Evolutionary conservation across 371 early-diverging fungal genomes (phyloP).

Genomic region (Umbelopsis sp.): DNA sequence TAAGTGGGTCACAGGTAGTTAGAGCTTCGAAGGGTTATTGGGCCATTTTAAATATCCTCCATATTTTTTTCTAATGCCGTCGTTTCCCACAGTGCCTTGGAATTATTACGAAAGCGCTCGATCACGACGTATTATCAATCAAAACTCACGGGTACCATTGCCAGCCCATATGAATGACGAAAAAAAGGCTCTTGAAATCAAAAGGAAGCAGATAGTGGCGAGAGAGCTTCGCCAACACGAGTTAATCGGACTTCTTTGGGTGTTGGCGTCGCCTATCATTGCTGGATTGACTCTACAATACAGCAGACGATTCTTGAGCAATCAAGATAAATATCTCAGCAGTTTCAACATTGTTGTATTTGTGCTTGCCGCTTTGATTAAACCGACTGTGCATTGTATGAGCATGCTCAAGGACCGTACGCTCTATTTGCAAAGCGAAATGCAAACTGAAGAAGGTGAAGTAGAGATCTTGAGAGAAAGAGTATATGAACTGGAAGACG

Average conservation of each 20-base stretch:
- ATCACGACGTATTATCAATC: constrained; percentile 51
- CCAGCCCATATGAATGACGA: constrained; percentile 22
- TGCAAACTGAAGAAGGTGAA: constrained; percentile 55
- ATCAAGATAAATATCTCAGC: constrained; percentile 63
- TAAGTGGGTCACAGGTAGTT: constrained; percentile 70
- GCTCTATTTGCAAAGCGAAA: constrained; percentile 56
- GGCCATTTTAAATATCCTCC: background rate
- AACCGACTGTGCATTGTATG: constrained; percentile 59
- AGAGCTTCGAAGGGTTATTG: background rate
- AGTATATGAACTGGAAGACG: constrained; percentile 58
- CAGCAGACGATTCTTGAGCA: constrained; percentile 55
- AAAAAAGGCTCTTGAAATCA: constrained; percentile 38
- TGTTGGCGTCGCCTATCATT: constrained; percentile 55
- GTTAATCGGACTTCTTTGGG: constrained; percentile 52
- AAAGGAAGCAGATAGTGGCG: constrained; percentile 38
- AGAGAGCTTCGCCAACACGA: constrained; percentile 60
- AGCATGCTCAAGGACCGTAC: constrained; percentile 59
- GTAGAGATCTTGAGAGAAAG: constrained; percentile 46
- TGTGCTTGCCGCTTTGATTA: constrained; percentile 63
- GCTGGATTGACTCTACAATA: constrained; percentile 64
- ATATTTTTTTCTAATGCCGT: background rate
- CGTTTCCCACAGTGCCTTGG: constrained; percentile 61
- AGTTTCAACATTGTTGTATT: constrained; percentile 65
- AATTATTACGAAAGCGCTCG: constrained; percentile 69
- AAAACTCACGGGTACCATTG: constrained; percentile 25